These are phyloP conservation scores for Venturia nashicola DNA, from an alignment of 2,329 filamentous ascomycete species.

Conservation along the genomic window DNA sequence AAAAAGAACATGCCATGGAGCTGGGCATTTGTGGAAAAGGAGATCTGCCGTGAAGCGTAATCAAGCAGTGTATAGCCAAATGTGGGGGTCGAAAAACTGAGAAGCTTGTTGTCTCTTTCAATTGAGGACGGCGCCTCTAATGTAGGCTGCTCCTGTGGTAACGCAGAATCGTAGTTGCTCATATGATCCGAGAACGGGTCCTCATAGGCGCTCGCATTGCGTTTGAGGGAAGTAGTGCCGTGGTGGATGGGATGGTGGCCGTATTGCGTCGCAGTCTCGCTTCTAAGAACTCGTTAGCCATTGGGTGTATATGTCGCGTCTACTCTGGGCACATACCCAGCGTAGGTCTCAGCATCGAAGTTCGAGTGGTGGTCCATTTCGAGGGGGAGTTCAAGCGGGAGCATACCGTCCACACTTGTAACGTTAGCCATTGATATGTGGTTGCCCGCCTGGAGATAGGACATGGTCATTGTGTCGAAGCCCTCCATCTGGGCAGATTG, in stretches of 20 bases:
- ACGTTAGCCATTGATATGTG: constrained; percentile 44
- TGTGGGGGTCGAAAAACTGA: constrained; percentile 36
- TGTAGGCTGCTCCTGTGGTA: constrained; percentile 29
- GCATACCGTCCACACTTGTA: constrained; percentile 27
- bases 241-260: constrained; percentile 18
- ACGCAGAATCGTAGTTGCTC: constrained; percentile 23
- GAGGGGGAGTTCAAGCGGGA: constrained; percentile 31
- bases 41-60: constrained; percentile 49
- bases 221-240: constrained; percentile 28
- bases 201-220: constrained; percentile 37
- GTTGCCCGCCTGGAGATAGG: constrained; percentile 40
- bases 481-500: constrained; percentile 32
- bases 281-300: constrained; percentile 20
- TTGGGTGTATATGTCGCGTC: not conserved
- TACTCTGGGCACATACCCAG: constrained; percentile 34
- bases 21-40: constrained; percentile 59
- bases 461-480: constrained; percentile 50
- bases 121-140: constrained; percentile 42
- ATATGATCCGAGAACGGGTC: constrained; percentile 39
- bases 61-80: constrained; percentile 51
- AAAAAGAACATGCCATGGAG: constrained; percentile 85
- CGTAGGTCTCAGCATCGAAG: constrained; percentile 48
- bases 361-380: constrained; percentile 48
- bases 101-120: constrained; percentile 48
- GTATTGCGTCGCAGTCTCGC: constrained; percentile 33